A percentile compares a stretch with the other conserved stretches of the same genome.
Conservation (phyloP, 306 rosid species). For the Lagenaria siceraria region DNA sequence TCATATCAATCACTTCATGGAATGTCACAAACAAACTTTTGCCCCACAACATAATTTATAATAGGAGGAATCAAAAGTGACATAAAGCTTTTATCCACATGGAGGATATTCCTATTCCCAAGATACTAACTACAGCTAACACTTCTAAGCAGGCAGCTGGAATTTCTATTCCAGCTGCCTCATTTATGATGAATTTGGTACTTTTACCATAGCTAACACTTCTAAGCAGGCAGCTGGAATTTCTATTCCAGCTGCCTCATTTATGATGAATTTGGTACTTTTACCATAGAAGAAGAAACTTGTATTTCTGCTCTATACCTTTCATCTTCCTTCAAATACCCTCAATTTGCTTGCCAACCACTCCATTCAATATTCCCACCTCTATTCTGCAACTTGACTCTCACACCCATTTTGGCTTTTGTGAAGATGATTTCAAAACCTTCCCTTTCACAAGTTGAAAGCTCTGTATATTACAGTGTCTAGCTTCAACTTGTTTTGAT, state of each 20-base stretch:
- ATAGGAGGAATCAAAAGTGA: not conserved
- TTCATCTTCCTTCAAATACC: not conserved
- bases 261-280: not conserved
- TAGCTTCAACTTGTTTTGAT: not conserved
- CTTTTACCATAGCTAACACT: not conserved
- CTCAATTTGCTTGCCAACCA: not conserved
- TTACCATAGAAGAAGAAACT: not conserved
- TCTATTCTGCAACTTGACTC: not conserved
- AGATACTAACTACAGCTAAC: not conserved
- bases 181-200: constrained; percentile 1
- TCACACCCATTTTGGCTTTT: not conserved
- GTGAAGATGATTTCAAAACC: not conserved
- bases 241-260: not conserved
- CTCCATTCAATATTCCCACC: not conserved
- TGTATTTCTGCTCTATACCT: not conserved
- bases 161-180: not conserved
- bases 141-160: not conserved
- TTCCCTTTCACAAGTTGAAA: not conserved
- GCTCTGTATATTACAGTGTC: not conserved
- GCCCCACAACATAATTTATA: not conserved
- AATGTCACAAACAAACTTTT: not conserved
- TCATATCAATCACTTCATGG: not conserved
- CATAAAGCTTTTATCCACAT: not conserved
- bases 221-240: not conserved
- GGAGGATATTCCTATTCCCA: not conserved